phyloP scores from a whole-genome alignment of 805 yeast species.

The Saccharomycopsis babjevae region DNA sequence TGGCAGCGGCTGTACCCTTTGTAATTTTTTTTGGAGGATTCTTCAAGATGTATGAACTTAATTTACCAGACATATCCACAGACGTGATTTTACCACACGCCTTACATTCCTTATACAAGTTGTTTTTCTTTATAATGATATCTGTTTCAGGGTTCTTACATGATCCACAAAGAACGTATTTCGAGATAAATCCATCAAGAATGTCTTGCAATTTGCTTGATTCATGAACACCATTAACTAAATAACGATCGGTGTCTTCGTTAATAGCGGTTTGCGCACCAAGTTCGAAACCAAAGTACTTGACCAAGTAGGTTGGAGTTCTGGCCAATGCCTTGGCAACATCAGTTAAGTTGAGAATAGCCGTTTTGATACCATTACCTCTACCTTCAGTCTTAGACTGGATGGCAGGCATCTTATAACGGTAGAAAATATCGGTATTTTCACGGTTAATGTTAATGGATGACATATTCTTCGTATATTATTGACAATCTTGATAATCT shows the following conservation, averaged over 20 bases:
- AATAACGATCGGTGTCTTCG: constrained; percentile 73
- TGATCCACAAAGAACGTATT: constrained; percentile 85
- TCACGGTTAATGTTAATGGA: constrained; percentile 91
- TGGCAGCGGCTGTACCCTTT: constrained; percentile 50
- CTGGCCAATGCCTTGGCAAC: constrained; percentile 92
- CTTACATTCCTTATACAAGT: constrained; percentile 85
- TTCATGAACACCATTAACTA: constrained; percentile 93
- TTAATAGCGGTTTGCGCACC: constrained; percentile 91
- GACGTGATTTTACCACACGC: constrained; percentile 76
- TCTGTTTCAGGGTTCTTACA: constrained; percentile 98
- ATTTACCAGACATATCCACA: constrained; percentile 35
- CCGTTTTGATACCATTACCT: constrained; percentile 98
- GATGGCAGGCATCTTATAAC: constrained; percentile 98
- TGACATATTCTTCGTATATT: constrained; percentile 43
- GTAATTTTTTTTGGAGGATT: constrained; percentile 40
- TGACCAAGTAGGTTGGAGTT: constrained; percentile 85
- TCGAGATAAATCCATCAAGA: constrained; percentile 86
- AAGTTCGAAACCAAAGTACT: constrained; percentile 90
- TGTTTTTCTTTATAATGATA: constrained; percentile 66
- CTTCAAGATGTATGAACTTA: constrained; percentile 37
- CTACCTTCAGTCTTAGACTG: constrained; percentile 97
- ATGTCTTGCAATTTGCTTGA: constrained; percentile 84
- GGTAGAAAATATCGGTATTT: constrained; percentile 95
- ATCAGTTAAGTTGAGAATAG: constrained; percentile 79
- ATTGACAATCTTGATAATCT: background rate